Evolutionary conservation across 768 basidiomycete genomes (phyloP).

Genomic region (Pleurotus tuoliensis): DNA sequence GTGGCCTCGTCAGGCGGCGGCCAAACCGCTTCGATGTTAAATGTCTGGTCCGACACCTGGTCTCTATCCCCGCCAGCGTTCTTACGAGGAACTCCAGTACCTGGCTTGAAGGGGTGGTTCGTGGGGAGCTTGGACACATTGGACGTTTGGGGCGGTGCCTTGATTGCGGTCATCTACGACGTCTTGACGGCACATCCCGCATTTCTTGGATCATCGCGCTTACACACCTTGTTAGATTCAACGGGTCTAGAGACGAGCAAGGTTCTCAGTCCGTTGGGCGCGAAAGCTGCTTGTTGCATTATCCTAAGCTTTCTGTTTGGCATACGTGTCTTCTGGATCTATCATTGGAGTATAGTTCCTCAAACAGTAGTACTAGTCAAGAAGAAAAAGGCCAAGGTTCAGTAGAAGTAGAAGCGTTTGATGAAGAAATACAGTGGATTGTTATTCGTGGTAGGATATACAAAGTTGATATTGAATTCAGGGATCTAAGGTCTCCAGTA

Average conservation of each 20-base stretch:
- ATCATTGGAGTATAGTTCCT: constrained; percentile 1
- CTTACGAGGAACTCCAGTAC: constrained; percentile 16
- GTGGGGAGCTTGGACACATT: constrained; percentile 36
- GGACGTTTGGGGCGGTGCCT: constrained; percentile 50
- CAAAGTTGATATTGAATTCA: too few species aligned
- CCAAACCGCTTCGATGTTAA: constrained; percentile 38
- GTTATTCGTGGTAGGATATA: too few species aligned
- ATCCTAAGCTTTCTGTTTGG: constrained; percentile 10
- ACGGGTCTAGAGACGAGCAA: not conserved
- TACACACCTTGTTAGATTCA: not conserved
- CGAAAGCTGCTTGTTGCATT: constrained; percentile 7
- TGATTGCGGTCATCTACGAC: constrained; percentile 21
- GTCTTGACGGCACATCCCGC: not conserved
- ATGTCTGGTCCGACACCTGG: constrained; percentile 42
- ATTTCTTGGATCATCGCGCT: not conserved
- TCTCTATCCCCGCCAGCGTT: constrained; percentile 41
- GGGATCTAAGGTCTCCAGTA: not conserved
- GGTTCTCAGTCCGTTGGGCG: not conserved
- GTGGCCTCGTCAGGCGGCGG: constrained; percentile 45
- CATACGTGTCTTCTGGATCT: constrained; percentile 3
- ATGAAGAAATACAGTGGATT: too few species aligned
- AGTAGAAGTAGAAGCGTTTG: not conserved
- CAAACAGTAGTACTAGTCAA: not conserved
- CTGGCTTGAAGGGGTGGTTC: not conserved
- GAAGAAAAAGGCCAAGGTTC: constrained; percentile 1